Base-by-base conservation (phyloP, 2,329 filamentous ascomycete species). In the Aureobasidium musti region DNA sequence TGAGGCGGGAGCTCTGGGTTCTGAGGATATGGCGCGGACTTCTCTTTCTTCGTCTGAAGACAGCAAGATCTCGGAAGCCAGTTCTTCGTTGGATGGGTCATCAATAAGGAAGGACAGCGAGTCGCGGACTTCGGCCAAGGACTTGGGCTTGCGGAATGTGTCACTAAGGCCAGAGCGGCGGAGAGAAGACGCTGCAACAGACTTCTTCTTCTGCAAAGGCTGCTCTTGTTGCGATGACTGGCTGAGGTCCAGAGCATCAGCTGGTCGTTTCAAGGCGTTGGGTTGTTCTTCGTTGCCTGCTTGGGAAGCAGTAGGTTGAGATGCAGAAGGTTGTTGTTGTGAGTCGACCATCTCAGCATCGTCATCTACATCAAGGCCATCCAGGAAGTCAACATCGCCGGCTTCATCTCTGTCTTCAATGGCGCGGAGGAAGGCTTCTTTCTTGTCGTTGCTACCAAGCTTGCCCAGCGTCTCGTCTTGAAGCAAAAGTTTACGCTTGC, bases 401-500 rank as follows among this genome's bases (percentile, higher is more conserved):
- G 71, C 82, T 26, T 83, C 82, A 67, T 89, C 90, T 59, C 86
- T 86, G 74, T 97, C 93, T 73, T 97, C 92, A 63, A 99, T 91
- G 7, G 92, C 92, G 70, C 88, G 88, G 71, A 99, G 84, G 80
- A 99, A 99, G 0, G 95, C 95, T 68, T 90, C 85, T 75, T 92
- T 94, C 75, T 93, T 2, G 91, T 91, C 72, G 96, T 92, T 75
- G 92, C 88, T 39, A 91, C 92, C 78, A 26, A 70, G 70, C 68
- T 72, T 76, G 13, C 75, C 75, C 72, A 99, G 87, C 43, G 92
- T 91, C 77, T 97, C 93, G 73, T 98, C 93, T 28, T 91, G 84
- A 54, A 97, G 85, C 10, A 99, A 83, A 7, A 93, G 91, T 76
- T 92, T 92, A 66, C 92, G 90, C 90, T 97, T 96, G 79, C 91